A percentile compares a stretch with the other conserved stretches of the same genome.
Evolutionary conservation across 2,329 filamentous ascomycete species (phyloP).

Genomic region (Botrytis elliptica): DNA sequence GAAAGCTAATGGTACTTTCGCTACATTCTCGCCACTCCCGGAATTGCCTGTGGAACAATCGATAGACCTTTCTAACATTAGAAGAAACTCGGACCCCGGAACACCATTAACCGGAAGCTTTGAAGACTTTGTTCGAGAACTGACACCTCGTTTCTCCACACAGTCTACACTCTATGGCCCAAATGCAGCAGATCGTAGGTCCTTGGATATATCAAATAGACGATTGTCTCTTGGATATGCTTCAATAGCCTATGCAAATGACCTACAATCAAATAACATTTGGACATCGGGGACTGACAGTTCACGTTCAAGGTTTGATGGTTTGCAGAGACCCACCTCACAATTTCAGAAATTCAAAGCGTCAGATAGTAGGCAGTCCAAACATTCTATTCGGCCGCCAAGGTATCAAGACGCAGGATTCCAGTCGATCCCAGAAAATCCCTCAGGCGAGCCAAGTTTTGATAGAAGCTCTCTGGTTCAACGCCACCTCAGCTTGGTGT

Average conservation of each 20-base stretch:
- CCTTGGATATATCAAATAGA: slow-evolving; percentile 16
- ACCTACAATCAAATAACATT: slow-evolving; percentile 24
- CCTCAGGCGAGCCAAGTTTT: not conserved
- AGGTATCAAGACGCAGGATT: slow-evolving; percentile 5
- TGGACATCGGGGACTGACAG: slow-evolving; percentile 26
- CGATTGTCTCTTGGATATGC: slow-evolving; percentile 27
- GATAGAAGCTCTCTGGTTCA: not conserved
- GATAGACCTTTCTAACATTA: not conserved
- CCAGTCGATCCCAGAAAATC: not conserved
- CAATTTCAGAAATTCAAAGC: not conserved
- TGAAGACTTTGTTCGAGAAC: slow-evolving; percentile 1
- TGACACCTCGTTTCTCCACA: slow-evolving; percentile 11
- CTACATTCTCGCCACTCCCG: slow-evolving; percentile 41
- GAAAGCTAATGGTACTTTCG: slow-evolving; percentile 48
- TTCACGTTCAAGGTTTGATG: slow-evolving; percentile 8
- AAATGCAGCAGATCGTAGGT: not conserved
- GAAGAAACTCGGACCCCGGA: slow-evolving; percentile 24
- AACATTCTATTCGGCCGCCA: not conserved
- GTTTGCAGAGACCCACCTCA: not conserved
- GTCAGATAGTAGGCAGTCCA: not conserved
- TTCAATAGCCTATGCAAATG: slow-evolving; percentile 26
- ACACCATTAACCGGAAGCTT: slow-evolving; percentile 21
- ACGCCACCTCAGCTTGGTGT: not conserved
- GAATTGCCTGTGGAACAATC: slow-evolving; percentile 1
- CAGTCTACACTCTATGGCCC: slow-evolving; percentile 9